These are phyloP conservation scores for Aspergillus sclerotiicarbonarius DNA, from an alignment of 495 filamentous ascomycete genomes.

Conservation along the genomic window DNA sequence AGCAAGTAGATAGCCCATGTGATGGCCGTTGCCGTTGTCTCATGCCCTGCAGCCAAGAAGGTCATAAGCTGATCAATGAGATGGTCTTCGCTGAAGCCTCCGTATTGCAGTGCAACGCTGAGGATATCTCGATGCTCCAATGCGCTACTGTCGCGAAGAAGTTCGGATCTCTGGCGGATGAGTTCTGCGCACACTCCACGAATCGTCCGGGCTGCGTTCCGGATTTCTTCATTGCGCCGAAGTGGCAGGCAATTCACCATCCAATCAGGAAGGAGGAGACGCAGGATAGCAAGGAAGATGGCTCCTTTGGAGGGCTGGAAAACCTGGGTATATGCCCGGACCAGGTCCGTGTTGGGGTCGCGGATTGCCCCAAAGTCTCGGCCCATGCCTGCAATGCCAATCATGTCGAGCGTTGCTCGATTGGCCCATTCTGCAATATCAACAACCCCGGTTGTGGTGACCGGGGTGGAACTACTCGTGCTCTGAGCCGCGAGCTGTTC, in stretches of 20 bases:
- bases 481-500: neutral
- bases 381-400: conserved; percentile 70
- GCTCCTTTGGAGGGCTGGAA: neutral
- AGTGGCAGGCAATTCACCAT: no score
- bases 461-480: no score
- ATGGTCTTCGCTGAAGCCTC: conserved; percentile 61
- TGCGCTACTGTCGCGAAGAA: neutral
- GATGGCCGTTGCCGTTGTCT: conserved; percentile 35
- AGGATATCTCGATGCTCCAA: conserved; percentile 52
- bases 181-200: no score
- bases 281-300: no score
- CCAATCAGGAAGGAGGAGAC: no score
- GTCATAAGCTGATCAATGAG: conserved; percentile 77
- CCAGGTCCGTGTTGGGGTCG: conserved; percentile 55
- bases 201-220: no score
- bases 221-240: no score
- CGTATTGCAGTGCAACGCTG: conserved; percentile 63
- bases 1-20: conserved; percentile 25
- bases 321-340: conserved; percentile 46
- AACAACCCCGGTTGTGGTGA: conserved; percentile 28
- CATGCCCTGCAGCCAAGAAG: conserved; percentile 76
- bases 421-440: conserved; percentile 50
- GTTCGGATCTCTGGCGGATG: no score
- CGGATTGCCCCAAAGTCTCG: conserved; percentile 66
- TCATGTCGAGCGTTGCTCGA: conserved; percentile 72